A percentile compares a stretch with the other conserved stretches of the same genome.
Evolutionary conservation across 768 basidiomycete species (phyloP).

Genomic region (Termitomyces sp.): DNA sequence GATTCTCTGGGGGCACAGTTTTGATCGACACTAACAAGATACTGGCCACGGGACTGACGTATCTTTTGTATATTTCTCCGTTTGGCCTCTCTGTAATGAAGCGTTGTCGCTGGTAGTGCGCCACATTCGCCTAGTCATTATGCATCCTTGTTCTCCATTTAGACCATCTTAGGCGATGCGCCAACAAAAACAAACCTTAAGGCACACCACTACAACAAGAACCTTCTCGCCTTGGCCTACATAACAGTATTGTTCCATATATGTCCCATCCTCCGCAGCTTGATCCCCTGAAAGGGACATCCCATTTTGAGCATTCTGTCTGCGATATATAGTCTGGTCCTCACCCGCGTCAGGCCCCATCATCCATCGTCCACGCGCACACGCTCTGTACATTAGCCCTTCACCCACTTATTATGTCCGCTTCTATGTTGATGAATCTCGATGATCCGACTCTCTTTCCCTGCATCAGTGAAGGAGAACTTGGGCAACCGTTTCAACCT

Average conservation of each 20-base stretch:
- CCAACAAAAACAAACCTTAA: neutral
- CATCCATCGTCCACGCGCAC: neutral
- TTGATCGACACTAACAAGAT: neutral
- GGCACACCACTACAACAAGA: neutral
- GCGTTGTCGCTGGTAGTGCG: neutral
- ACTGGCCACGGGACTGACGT: neutral
- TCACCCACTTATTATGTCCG: neutral
- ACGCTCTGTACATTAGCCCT: slow-evolving; percentile 1
- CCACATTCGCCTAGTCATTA: neutral
- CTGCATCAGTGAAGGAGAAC: neutral
- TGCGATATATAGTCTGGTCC: neutral
- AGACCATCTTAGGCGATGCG: neutral
- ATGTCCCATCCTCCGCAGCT: neutral
- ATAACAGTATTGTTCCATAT: neutral
- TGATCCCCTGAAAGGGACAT: neutral
- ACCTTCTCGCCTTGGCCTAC: neutral
- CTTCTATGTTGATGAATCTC: neutral
- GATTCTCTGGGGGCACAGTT: neutral
- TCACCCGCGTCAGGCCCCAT: neutral
- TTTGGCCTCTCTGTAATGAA: neutral
- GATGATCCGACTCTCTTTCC: neutral
- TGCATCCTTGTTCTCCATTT: neutral
- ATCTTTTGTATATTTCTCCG: neutral
- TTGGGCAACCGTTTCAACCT: neutral
- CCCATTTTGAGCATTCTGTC: neutral